Evolutionary conservation across 805 yeast species (phyloP).

Genomic region (Tetrapisispora arboricola): DNA sequence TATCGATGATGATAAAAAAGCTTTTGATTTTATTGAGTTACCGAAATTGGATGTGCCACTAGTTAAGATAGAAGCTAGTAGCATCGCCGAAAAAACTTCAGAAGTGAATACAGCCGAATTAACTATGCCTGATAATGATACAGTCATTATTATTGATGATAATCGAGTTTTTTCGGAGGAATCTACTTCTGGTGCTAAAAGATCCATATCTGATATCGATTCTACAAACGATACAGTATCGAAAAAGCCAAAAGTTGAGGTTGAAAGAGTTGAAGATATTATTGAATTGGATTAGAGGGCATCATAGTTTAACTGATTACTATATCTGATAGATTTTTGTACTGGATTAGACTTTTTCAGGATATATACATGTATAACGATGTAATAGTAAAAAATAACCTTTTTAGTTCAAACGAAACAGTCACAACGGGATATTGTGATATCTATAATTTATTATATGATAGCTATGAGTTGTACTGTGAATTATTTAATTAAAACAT

Average conservation of each 20-base stretch:
- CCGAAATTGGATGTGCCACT: constrained; percentile 30
- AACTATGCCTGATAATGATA: not conserved
- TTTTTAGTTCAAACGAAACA: too few species aligned
- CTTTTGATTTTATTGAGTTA: constrained; percentile 11
- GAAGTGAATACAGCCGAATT: not conserved
- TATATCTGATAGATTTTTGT: not conserved
- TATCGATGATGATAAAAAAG: constrained; percentile 8
- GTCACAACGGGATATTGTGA: too few species aligned
- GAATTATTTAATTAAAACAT: not conserved
- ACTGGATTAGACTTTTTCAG: not conserved
- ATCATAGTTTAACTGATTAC: not conserved
- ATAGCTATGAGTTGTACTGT: too few species aligned
- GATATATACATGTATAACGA: not conserved
- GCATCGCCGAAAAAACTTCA: not conserved
- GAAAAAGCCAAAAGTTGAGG: not conserved
- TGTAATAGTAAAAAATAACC: too few species aligned
- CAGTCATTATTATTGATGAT: constrained; percentile 1
- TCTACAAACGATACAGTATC: not conserved
- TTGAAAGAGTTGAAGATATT: constrained; percentile 7
- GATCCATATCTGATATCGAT: not conserved
- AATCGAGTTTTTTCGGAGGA: constrained; percentile 25
- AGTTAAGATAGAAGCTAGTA: constrained; percentile 3
- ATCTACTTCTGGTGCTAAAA: not conserved
- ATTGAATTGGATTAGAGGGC: constrained; percentile 7
- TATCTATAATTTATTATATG: too few species aligned